Percentiles rank a stretch among this genome's conserved stretches.
phyloP scores from a whole-genome alignment of 1,284 basidiomycete species.

The Termitomyces sp. region DNA sequence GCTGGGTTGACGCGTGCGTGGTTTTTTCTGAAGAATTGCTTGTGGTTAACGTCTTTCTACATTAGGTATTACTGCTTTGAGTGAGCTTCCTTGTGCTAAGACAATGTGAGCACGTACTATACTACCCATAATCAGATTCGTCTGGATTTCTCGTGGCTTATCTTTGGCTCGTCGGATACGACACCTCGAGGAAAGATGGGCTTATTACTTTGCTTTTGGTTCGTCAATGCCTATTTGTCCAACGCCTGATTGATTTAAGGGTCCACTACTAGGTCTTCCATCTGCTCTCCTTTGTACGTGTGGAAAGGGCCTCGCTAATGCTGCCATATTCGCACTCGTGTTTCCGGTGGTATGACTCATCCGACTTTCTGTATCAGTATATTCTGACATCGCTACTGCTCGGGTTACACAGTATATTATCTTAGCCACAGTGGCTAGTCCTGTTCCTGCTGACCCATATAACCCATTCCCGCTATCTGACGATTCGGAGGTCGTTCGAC shows the following conservation, averaged over 20 bases:
- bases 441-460: constrained; percentile 65
- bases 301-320: constrained; percentile 70
- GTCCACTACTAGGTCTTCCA: constrained; percentile 45
- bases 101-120: not conserved
- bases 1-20: constrained; percentile 80
- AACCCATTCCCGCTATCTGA: constrained; percentile 44
- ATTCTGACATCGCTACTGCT: constrained; percentile 2
- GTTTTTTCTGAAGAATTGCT: not conserved
- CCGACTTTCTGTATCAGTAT: not conserved
- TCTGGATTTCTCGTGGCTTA: constrained; percentile 71
- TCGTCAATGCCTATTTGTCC: constrained; percentile 18
- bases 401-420: constrained; percentile 68
- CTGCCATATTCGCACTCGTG: constrained; percentile 70
- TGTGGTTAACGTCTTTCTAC: constrained; percentile 1
- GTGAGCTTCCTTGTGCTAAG: constrained; percentile 38
- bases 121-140: constrained; percentile 44
- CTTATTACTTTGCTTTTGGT: constrained; percentile 81
- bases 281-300: constrained; percentile 64
- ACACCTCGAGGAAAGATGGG: constrained; percentile 80
- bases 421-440: constrained; percentile 68
- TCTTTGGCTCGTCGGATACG: constrained; percentile 64
- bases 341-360: constrained; percentile 56
- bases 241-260: constrained; percentile 4
- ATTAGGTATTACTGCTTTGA: constrained; percentile 83
- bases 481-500: constrained; percentile 40